Evolutionary conservation across 805 yeast genomes (phyloP).

Genomic region (Spathaspora gorwiae): DNA sequence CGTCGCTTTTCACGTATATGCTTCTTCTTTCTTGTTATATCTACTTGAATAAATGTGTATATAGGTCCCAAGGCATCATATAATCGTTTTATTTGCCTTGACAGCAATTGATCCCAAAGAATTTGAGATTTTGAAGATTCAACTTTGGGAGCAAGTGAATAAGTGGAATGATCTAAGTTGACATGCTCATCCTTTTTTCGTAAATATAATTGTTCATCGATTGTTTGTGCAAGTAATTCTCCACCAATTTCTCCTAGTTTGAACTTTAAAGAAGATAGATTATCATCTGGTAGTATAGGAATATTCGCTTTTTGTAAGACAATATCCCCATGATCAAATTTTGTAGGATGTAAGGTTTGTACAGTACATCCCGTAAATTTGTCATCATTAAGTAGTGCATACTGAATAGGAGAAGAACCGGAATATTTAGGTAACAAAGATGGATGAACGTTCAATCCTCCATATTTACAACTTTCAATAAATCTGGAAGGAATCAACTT

Average conservation of each 20-base stretch:
- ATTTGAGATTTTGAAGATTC: constrained; percentile 38
- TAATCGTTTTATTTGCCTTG: constrained; percentile 38
- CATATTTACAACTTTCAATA: constrained; percentile 44
- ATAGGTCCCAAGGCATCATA: constrained; percentile 55
- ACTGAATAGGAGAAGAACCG: constrained; percentile 89
- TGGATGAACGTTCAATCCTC: constrained; percentile 91
- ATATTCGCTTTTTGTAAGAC: constrained; percentile 52
- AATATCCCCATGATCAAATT: constrained; percentile 77
- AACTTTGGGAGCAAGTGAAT: constrained; percentile 58
- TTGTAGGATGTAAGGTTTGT: constrained; percentile 83
- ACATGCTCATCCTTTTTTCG: not conserved
- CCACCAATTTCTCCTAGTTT: constrained; percentile 64
- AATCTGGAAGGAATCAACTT: constrained; percentile 65
- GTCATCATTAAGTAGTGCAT: constrained; percentile 65
- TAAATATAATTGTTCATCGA: constrained; percentile 28
- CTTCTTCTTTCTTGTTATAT: constrained; percentile 28
- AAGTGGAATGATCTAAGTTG: constrained; percentile 21
- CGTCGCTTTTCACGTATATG: constrained; percentile 32
- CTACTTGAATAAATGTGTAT: constrained; percentile 38
- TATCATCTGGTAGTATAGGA: constrained; percentile 39
- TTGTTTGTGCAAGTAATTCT: constrained; percentile 42
- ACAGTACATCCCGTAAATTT: constrained; percentile 74
- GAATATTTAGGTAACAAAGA: constrained; percentile 76
- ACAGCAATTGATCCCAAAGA: constrained; percentile 40
- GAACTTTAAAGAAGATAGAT: constrained; percentile 40